Conservation (phyloP, 2,329 filamentous ascomycete species). For the Epichloe gansuensis region DNA sequence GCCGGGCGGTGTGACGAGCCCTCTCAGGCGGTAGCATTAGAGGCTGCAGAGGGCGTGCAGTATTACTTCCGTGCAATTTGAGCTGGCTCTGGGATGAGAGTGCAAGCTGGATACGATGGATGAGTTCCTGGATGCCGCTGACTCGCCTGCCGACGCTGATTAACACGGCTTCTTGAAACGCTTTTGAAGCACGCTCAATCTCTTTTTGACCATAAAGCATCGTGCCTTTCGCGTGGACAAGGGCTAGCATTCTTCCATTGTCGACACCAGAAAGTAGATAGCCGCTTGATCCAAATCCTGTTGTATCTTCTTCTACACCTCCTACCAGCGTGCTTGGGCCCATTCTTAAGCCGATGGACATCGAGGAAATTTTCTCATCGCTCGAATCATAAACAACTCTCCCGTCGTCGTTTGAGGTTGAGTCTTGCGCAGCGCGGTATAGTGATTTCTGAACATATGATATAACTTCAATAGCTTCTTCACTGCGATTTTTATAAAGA, state of each 20-base stretch:
- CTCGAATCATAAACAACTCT: background rate
- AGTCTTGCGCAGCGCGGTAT: slow-evolving; percentile 17
- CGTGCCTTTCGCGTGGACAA: slow-evolving; percentile 96
- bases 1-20: slow-evolving; percentile 67
- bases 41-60: slow-evolving; percentile 28
- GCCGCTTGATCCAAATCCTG: slow-evolving; percentile 36
- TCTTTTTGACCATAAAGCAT: slow-evolving; percentile 89
- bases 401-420: background rate
- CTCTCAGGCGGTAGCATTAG: slow-evolving; percentile 73
- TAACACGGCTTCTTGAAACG: slow-evolving; percentile 89
- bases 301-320: slow-evolving; percentile 2
- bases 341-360: background rate
- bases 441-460: slow-evolving; percentile 69
- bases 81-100: slow-evolving; percentile 32
- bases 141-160: slow-evolving; percentile 68
- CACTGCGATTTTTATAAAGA: slow-evolving; percentile 69
- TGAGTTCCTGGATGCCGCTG: slow-evolving; percentile 63
- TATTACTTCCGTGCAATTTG: slow-evolving; percentile 6
- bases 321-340: background rate
- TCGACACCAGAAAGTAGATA: slow-evolving; percentile 77
- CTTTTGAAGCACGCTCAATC: slow-evolving; percentile 64
- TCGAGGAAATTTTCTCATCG: background rate
- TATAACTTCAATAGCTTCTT: slow-evolving; percentile 80
- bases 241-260: slow-evolving; percentile 83
- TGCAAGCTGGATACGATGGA: slow-evolving; percentile 62